Base-by-base conservation (phyloP, 371 early-diverging fungal species). In the Mortierella sp. region DNA sequence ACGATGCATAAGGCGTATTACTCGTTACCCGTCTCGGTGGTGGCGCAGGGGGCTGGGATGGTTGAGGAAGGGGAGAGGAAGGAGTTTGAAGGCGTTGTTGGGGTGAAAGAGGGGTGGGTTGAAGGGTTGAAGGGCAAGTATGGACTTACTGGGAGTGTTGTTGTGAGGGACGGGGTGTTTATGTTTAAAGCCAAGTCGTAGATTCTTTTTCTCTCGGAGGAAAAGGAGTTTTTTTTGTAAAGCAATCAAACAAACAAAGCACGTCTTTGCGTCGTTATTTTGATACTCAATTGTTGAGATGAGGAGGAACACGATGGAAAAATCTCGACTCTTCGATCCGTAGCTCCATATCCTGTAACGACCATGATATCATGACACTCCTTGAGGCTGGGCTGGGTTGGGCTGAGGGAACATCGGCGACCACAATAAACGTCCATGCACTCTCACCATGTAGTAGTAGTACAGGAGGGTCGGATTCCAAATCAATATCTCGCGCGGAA, bases 1-100 rank as follows among this genome's bases (percentile, higher is more conserved):
- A 71, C 75, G 3, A 86, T 82, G 73, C 65, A 63, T 71, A 86
- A 86, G 58, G 87, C 87, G 0, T 86, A 82, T 41, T 80, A 86
- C 48, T 86, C 83, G 2, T 70, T 86, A 10, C 76, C 87, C 0
- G 56, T 86, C 6, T 29, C 49, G 21, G 79, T 49, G 4, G 55
- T 73, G 63, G 87, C 80, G 16, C 72, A 77, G 27, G 56, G 78
- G 6, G 83, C 82, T 5, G 87, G 87, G 0, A 27, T 86, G 48
- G 54, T 73, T 6, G 60, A 49, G 24, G 27, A 38, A 12, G 48
- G 43, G 21, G n/a, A 65, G 41, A 35, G 65, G 21, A 29, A 18
- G n/a, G 32, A 11, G 18, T 11, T 16, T 51, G 3, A 24, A 32
- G 24, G 60, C 11, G 51, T 51, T 4, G 49, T 12, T 7, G 56